phyloP scores from a whole-genome alignment of 805 yeast species.

The Yarrowia porcina region DNA sequence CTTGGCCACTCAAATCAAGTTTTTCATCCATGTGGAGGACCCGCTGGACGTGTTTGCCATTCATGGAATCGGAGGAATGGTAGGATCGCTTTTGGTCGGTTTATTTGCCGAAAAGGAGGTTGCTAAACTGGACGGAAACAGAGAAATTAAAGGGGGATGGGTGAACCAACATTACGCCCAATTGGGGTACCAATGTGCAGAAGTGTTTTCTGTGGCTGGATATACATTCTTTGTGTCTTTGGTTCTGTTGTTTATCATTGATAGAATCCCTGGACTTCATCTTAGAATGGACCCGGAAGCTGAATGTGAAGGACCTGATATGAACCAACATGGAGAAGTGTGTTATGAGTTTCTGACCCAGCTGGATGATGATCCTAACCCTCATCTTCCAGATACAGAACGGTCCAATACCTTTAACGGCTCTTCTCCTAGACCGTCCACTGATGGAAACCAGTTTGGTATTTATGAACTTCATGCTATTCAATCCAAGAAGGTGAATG shows the following conservation, averaged over 20 bases:
- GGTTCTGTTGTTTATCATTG: conserved; percentile 61
- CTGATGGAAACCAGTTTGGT: background rate
- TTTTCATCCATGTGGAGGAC: conserved; percentile 73
- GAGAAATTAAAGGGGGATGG: conserved; percentile 67
- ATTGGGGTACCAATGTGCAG: conserved; percentile 87
- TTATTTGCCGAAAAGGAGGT: conserved; percentile 56
- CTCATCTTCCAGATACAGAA: background rate
- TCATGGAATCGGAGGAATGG: conserved; percentile 87
- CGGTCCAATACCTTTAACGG: background rate
- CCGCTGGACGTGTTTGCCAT: conserved; percentile 92
- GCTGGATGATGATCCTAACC: background rate
- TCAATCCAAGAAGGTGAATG: conserved; percentile 5
- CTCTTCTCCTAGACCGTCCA: background rate
- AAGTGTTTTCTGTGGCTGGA: conserved; percentile 60
- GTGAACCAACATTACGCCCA: conserved; percentile 77
- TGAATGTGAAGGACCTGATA: conserved; percentile 85
- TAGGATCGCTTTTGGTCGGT: conserved; percentile 82
- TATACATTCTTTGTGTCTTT: conserved; percentile 78
- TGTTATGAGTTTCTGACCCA: conserved; percentile 10
- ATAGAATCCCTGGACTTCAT: conserved; percentile 74
- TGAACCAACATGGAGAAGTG: conserved; percentile 80
- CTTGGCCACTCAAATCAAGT: conserved; percentile 78
- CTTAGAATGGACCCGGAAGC: conserved; percentile 81
- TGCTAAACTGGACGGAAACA: background rate
- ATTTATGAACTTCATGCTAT: conserved; percentile 12